A percentile compares a stretch with the other conserved stretches of the same genome.
Conservation (phyloP, 345 rosid genomes). For the Excoecaria agallocha region DNA sequence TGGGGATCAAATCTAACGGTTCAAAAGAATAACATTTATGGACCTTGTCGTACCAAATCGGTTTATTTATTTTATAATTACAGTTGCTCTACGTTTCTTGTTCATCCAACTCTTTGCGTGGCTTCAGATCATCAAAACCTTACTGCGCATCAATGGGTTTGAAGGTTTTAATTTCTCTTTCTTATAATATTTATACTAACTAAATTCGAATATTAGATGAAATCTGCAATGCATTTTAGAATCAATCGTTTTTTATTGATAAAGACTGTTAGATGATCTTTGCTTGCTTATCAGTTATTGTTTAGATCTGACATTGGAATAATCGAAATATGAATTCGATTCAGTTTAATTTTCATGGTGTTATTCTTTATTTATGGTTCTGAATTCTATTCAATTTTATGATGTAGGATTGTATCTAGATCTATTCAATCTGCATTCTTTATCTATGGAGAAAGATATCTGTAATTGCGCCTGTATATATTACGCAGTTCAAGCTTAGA, state of each 20-base stretch:
- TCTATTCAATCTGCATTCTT: neutral
- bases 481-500: neutral
- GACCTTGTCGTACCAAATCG: neutral
- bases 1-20: neutral
- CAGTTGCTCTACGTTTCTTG: neutral
- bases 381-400: no score
- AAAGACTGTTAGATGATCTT: neutral
- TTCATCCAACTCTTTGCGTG: neutral
- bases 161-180: neutral
- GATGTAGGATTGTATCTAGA: neutral
- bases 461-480: neutral
- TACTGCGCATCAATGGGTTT: neutral
- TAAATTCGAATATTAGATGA: no score
- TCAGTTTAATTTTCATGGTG: neutral
- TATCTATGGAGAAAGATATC: neutral
- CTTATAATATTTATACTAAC: no score
- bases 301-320: conserved; percentile 3
- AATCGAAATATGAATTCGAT: neutral
- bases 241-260: neutral
- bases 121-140: neutral
- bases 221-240: neutral
- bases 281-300: neutral
- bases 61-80: neutral
- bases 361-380: no score
- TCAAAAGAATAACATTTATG: neutral